phyloP scores from a whole-genome alignment of 2,329 filamentous ascomycete species.

The Elsinoe necatrix region DNA sequence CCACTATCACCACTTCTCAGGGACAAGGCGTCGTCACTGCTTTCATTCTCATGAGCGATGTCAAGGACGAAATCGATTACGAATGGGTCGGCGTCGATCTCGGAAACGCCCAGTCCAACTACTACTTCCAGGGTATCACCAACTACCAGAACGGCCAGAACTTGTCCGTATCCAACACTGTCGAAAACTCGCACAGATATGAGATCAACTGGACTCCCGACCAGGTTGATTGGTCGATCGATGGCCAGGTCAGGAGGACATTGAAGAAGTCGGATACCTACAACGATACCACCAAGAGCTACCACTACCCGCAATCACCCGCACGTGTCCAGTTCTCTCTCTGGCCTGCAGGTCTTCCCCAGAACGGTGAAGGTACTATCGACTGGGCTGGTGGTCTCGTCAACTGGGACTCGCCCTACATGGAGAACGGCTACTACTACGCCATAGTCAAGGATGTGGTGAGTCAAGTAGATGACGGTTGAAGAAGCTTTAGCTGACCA shows the following conservation, averaged over 20 bases:
- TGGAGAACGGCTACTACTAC: slow-evolving; percentile 86
- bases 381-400: slow-evolving; percentile 87
- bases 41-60: slow-evolving; percentile 90
- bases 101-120: slow-evolving; percentile 78
- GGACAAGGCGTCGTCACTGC: slow-evolving; percentile 89
- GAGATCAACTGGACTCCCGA: slow-evolving; percentile 91
- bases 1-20: slow-evolving; percentile 73
- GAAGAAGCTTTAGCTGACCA: background rate
- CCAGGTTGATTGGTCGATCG: slow-evolving; percentile 74
- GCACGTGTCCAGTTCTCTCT: slow-evolving; percentile 86
- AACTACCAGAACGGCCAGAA: slow-evolving; percentile 73
- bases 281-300: slow-evolving; percentile 74
- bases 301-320: slow-evolving; percentile 84
- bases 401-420: slow-evolving; percentile 74
- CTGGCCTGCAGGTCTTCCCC: slow-evolving; percentile 80
- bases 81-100: slow-evolving; percentile 84
- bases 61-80: slow-evolving; percentile 98
- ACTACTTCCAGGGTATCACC: slow-evolving; percentile 89
- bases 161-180: slow-evolving; percentile 61
- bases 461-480: slow-evolving; percentile 21
- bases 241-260: slow-evolving; percentile 68
- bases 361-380: slow-evolving; percentile 76
- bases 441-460: slow-evolving; percentile 64
- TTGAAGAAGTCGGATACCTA: slow-evolving; percentile 72
- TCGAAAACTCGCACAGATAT: slow-evolving; percentile 75